Evolutionary conservation across 2,329 filamentous ascomycete species (phyloP), one percentile per base, ranked within the genome.

Genomic region (Fusarium equiseti): DNA sequence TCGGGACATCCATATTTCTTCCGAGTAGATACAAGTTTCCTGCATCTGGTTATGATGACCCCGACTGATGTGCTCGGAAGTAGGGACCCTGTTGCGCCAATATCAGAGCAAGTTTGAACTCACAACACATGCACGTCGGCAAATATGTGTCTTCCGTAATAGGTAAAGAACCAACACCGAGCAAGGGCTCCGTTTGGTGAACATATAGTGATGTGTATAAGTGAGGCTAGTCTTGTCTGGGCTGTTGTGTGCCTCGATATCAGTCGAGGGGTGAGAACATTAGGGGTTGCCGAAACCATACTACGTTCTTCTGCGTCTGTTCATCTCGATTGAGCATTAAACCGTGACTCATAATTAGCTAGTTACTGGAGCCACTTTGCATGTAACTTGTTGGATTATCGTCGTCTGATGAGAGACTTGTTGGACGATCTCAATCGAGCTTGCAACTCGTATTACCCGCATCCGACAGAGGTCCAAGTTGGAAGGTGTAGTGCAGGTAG

Each of bases 311-410:
- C 49, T 63, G 27, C 54, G 38, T 65, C 62, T 48, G 42, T 67
- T 45, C 42, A 63, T 73, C 59, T 72, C 38, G 52, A 61, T 72
- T 45, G 16, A 62, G 59, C 50, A 45, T 68, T 51, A 29, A 50
- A 55, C 27, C 18, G 52, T 48, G 43, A 58, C 18, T 50, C 32
- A 43, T 32, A 31, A 22, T 51, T 44, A 42, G 49, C 45, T 44
- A 42, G 51, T 45, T 49, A 22, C 56, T 64, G 58, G 63, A 62
- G 44, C 70, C 68, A 75, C 63, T 67, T 73, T 65, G 64, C 72
- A 75, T 71, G 63, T 13, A 69, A 65, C 66, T 54, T 72, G 73
- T 76, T 75, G 70, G 73, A 35, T 60, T 56, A 63, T 63, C 32
- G 31, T 29, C 59, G 51, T 53, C 60, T 51, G 26, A 53, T 53